These are phyloP conservation scores for Camellia japonica DNA, from an alignment of 148 eudicot species.

Conservation along the genomic window DNA sequence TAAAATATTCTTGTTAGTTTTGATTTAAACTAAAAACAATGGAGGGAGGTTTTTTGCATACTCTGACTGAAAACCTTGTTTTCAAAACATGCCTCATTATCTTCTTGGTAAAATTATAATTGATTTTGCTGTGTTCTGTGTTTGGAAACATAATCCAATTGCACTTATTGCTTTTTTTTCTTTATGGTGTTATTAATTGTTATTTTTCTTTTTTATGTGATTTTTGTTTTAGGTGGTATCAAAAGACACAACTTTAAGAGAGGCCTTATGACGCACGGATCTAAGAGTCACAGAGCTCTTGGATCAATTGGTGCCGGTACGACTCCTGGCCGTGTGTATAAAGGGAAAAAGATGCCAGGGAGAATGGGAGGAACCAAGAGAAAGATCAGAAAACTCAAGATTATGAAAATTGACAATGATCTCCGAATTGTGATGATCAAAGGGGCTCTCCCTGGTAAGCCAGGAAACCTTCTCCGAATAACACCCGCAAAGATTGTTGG, in stretches of 20 bases:
- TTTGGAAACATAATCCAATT: not conserved
- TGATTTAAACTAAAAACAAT: no score
- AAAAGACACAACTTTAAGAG: conserved; percentile 93
- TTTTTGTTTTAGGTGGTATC: conserved; percentile 66
- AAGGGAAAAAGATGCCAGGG: conserved; percentile 48
- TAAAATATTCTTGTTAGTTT: no score
- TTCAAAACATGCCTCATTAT: not conserved
- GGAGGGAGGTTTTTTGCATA: accelerated
- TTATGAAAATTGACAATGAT: conserved; percentile 81
- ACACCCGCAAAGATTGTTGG: conserved; percentile 96
- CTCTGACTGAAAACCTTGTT: no score
- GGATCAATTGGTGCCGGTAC: conserved; percentile 99
- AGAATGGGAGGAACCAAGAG: conserved; percentile 92
- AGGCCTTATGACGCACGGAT: conserved; percentile 94
- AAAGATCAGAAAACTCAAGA: conserved; percentile 82
- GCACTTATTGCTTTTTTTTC: not conserved
- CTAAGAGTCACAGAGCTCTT: conserved; percentile 84
- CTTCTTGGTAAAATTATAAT: not conserved
- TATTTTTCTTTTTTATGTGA: conserved; percentile 1
- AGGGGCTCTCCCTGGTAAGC: conserved; percentile 96
- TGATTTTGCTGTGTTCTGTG: not conserved
- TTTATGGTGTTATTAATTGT: not conserved
- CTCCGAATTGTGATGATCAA: conserved; percentile 80
- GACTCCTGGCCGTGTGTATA: conserved; percentile 79
- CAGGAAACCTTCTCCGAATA: conserved; percentile 86